Base-by-base conservation (phyloP, 1,139 yeast genomes). In the Debaryomyces singareniensis region DNA sequence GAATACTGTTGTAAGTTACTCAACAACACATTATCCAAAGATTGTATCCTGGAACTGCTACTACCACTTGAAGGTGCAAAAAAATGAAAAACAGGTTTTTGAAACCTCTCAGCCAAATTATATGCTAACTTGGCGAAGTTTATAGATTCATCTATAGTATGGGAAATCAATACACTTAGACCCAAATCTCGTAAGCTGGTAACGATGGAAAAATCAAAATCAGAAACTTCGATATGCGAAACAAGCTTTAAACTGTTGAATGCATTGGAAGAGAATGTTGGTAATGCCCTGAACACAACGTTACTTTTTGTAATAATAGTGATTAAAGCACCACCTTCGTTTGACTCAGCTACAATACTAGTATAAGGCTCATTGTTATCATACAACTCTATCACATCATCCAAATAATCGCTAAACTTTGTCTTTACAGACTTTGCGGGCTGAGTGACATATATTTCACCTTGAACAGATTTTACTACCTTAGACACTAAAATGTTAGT, bases 151-250 rank as follows among this genome's bases (percentile, higher is more conserved):
- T 59, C 55, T 4, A 70, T 53, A 25, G 66, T 60, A 43, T 74
- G 78, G 7, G 95, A 82, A 32, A 86, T 69, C 36, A 86, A 55
- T 16, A 82, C 65, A 7, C 78, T 72, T 40, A 67, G 70, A 13
- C 76, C 75, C 29, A 81, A 64, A 53, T 85, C 93, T 48, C 89
- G 76, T 42, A 84, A 63, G 7, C 85, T 72, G 11, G 89, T 65
- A 20, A 84, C 71, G 20, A 73, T 61, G 6, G 82, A 71, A 50
- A 65, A 84, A 51, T 86, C 95, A 39, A 66, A 66, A 33, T 62
- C 55, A 24, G 60, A 37, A 36, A 82, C 54, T 39, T 75, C 75
- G 27, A 78, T 77, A 44, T 79, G 84, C 33, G 82, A 56, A 9
- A 83, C 82, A 16, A 72, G 65, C 3, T 74, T 65, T 16, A 51